Conservation (phyloP, 352 stramenopile species). For the Phytophthora parvispora region DNA sequence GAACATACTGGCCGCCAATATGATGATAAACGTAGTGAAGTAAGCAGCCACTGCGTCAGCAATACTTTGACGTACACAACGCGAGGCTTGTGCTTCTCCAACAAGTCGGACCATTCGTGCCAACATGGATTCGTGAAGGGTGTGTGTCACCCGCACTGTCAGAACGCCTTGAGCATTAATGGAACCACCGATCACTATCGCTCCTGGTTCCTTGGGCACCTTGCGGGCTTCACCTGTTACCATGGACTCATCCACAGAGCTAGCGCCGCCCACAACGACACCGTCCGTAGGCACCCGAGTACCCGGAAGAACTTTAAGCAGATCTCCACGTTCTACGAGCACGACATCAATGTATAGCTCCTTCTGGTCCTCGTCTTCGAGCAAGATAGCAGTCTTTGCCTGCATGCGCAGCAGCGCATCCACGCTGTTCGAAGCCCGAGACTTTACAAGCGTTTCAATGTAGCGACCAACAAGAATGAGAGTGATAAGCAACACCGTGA, state of each 20-base stretch:
- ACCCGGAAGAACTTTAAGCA: slow-evolving; percentile 76
- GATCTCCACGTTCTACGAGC: slow-evolving; percentile 77
- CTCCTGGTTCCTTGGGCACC: slow-evolving; percentile 68
- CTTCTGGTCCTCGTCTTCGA: slow-evolving; percentile 62
- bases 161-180: slow-evolving; percentile 80
- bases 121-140: slow-evolving; percentile 82
- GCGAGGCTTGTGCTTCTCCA: slow-evolving; percentile 76
- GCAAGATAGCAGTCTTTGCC: slow-evolving; percentile 90
- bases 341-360: slow-evolving; percentile 83
- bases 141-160: slow-evolving; percentile 76
- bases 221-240: slow-evolving; percentile 79
- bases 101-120: slow-evolving; percentile 80
- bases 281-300: slow-evolving; percentile 80
- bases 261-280: slow-evolving; percentile 70
- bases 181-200: slow-evolving; percentile 75
- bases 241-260: slow-evolving; percentile 84
- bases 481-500: slow-evolving; percentile 72
- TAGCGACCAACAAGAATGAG: slow-evolving; percentile 82
- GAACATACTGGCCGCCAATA: slow-evolving; percentile 69
- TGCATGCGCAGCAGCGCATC: slow-evolving; percentile 77
- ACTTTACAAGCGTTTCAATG: slow-evolving; percentile 81
- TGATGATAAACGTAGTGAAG: slow-evolving; percentile 84
- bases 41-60: slow-evolving; percentile 74
- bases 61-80: slow-evolving; percentile 69
- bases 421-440: slow-evolving; percentile 74